phyloP scores from a whole-genome alignment of 2,329 filamentous ascomycete species.

The Tolypocladium cylindrosporum region DNA sequence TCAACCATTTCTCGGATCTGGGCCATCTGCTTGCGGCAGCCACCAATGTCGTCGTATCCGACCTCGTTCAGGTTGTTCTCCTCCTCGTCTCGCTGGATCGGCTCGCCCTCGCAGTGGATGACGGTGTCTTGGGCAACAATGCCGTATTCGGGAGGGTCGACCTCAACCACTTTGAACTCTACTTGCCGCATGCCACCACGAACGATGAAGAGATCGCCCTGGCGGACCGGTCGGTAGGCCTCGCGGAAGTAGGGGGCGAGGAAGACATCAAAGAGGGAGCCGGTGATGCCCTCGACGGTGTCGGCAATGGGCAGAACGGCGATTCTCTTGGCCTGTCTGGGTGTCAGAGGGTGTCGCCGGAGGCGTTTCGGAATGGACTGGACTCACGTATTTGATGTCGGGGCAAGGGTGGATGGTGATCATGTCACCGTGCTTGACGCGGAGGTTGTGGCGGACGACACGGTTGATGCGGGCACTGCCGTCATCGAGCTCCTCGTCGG shows the following conservation, averaged over 20 bases:
- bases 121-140: slow-evolving; percentile 98
- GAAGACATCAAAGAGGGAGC: slow-evolving; percentile 97
- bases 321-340: slow-evolving; percentile 82
- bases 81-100: slow-evolving; percentile 94
- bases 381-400: slow-evolving; percentile 97
- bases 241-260: slow-evolving; percentile 99
- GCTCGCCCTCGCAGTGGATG: slow-evolving; percentile 86
- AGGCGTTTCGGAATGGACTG: not conserved
- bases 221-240: slow-evolving; percentile 92
- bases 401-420: slow-evolving; percentile 96
- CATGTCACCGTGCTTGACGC: slow-evolving; percentile 97
- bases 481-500: slow-evolving; percentile 96
- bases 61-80: slow-evolving; percentile 99
- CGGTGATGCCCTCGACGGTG: slow-evolving; percentile 94
- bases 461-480: slow-evolving; percentile 96
- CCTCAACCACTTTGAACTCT: slow-evolving; percentile 98
- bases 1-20: slow-evolving; percentile 99
- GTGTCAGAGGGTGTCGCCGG: slow-evolving; percentile 5
- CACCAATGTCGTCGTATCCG: slow-evolving; percentile 98
- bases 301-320: slow-evolving; percentile 97
- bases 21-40: slow-evolving; percentile 99
- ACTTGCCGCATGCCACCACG: slow-evolving; percentile 98
- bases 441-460: slow-evolving; percentile 94
- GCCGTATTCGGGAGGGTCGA: slow-evolving; percentile 95
- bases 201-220: slow-evolving; percentile 95